Base-by-base conservation (phyloP, 768 basidiomycete species). In the Auricularia cornea region DNA sequence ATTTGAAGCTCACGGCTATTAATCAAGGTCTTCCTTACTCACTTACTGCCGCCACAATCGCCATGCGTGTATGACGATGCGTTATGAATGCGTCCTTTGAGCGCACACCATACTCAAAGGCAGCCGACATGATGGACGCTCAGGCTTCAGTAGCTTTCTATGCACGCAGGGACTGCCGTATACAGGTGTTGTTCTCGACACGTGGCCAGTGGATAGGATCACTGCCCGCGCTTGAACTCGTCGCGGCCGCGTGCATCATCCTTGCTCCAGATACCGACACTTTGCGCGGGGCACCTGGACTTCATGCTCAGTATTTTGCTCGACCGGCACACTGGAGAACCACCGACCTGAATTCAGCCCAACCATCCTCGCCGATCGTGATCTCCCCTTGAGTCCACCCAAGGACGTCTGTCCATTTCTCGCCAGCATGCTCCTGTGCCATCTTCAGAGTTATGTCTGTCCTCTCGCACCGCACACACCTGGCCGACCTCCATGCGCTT, bases 341-440 rank as follows among this genome's bases (percentile, higher is more conserved):
- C 38, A 48, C 44, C 6, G 20, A 48, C 44, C 23, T 48, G 74
- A 81, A 81, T 40, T 76, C 74, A 10, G 74, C 78, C 77, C 78
- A 79, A 18, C 77, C 78, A 60, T 79, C 78, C 23, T 79, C 76
- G 29, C 72, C 77, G 35, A 81, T 77, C n/a, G 69, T 72, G 61
- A 80, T 66, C 65, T 77, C 77, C 40, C 76, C 78, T 60, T 79
- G 70, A 56, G 72, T 70, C 80, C 80, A 81, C 3, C 79, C 79
- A 12, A 81, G 69, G 20, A 75, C 69, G 66, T 81, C 80, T 3
- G 76, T 77, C 77, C 77, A 81, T 29, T 70, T 72, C 69, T 81
- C 77, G 2, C 80, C 80, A 3, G 74, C 74, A 64, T 77, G 78
- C 41, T 76, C 73, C 68, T 74, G 60, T 12, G 41, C 57, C 20